phyloP scores from a whole-genome alignment of 345 rosid species.

The Sisymbrium irio region DNA sequence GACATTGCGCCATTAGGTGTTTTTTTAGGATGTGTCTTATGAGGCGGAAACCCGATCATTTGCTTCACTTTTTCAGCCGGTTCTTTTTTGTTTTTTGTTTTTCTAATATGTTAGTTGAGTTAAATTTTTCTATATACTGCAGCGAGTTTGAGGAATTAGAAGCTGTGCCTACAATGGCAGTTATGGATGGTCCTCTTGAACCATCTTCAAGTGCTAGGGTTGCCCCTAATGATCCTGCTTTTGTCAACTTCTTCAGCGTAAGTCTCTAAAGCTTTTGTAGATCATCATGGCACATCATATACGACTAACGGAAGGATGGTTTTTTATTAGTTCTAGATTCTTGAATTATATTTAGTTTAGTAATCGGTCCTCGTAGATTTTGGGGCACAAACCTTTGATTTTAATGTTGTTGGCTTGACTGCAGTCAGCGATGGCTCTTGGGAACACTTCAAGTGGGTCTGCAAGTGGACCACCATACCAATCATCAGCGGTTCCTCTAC shows the following conservation, averaged over 20 bases:
- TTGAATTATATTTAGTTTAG: background rate
- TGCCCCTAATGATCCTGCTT: constrained; percentile 74
- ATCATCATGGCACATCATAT: no score
- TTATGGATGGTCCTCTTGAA: constrained; percentile 89
- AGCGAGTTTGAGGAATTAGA: constrained; percentile 97
- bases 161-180: constrained; percentile 84
- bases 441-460: constrained; percentile 43
- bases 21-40: background rate
- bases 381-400: background rate
- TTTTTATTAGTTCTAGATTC: constrained; percentile 7
- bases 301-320: background rate
- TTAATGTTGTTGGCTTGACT: constrained; percentile 25
- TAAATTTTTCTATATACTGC: background rate
- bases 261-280: constrained; percentile 25
- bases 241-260: constrained; percentile 89
- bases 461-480: constrained; percentile 50
- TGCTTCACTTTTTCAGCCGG: background rate
- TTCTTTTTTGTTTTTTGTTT: background rate
- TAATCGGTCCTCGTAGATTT: background rate
- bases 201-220: constrained; percentile 60
- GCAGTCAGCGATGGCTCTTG: constrained; percentile 68
- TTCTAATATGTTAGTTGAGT: background rate
- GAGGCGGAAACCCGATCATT: background rate
- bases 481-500: constrained; percentile 43
- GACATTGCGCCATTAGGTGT: background rate